Base-by-base conservation (phyloP, 306 rosid species). In the Prunus mume region DNA sequence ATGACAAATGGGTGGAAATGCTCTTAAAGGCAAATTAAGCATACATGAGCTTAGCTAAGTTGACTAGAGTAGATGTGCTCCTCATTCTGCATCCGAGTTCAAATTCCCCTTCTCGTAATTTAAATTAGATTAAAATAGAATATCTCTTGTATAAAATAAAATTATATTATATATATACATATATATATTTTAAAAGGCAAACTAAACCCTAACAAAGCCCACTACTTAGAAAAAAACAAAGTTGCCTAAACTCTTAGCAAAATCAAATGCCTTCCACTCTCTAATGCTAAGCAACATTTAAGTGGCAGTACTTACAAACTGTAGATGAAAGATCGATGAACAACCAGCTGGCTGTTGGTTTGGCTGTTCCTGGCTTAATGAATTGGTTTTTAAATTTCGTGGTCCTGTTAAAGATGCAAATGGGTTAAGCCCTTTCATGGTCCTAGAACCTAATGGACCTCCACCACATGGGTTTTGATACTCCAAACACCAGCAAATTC, bases 301-400 rank as follows among this genome's bases (percentile, higher is more conserved):
- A 11, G 18, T 4, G 30, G 2, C 65, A 7, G 8, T 11, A 25
- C 17, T 38, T 7, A 38, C 2, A 6, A 32, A 7, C 43, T 6
- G 43, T 38, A 5, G 34, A 65, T 24, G 58, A 69, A 15, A 49
- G 61, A 12, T 52, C 20, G 67, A 62, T 12, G 61, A 19, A 52
- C 50, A 52, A 51, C 61, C 30, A 52, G 50, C 63, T 52, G 62
- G 30, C 19, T n/a, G 19, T 38, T 12, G 20, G 51, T 34, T 71
- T 54, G 65, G 76, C 52, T 55, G 76, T 55, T 61, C 75, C 52
- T 55, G 27, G n/a, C 51, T 14, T 54, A 71, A 54, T 38, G 43
- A 38, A 38, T 32, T 34, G 32, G 18, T 6, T 34, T 3, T 13
- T 20, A 6, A 24, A 22, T 12, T 54, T 18, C 43, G 12, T 52